Percentiles rank a stretch among this genome's conserved stretches.
phyloP scores from a whole-genome alignment of 371 early-diverging fungal genomes.

The Mortierella sp. region DNA sequence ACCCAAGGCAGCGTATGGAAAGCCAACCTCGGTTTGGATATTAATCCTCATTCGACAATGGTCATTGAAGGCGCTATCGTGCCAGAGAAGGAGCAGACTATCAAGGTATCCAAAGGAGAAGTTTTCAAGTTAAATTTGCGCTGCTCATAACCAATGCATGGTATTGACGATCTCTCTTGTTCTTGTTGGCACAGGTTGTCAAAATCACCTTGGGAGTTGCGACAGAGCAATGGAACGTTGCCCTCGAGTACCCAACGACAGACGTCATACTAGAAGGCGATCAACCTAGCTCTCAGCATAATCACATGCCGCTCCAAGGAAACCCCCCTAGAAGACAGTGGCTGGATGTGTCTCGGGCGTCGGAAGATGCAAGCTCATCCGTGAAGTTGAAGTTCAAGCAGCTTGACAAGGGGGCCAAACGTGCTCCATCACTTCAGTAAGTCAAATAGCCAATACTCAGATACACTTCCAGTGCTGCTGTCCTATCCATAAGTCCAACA shows the following conservation, averaged over 20 bases:
- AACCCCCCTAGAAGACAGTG: constrained; percentile 31
- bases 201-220: constrained; percentile 49
- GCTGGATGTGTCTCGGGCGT: constrained; percentile 24
- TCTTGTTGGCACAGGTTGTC: constrained; percentile 13
- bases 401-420: constrained; percentile 35
- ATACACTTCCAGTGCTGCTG: background rate
- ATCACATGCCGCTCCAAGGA: constrained; percentile 19
- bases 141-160: background rate
- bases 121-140: background rate
- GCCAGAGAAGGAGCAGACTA: constrained; percentile 70
- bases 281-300: constrained; percentile 8
- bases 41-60: constrained; percentile 67
- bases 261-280: constrained; percentile 21
- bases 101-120: constrained; percentile 62
- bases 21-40: constrained; percentile 60
- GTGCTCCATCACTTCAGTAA: constrained; percentile 58
- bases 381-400: constrained; percentile 27
- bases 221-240: constrained; percentile 43
- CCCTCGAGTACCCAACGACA: constrained; percentile 38
- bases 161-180: no score
- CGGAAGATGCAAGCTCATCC: background rate
- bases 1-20: constrained; percentile 38
- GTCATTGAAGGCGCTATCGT: constrained; percentile 75
- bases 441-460: constrained; percentile 38
- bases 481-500: background rate